These are phyloP conservation scores for Metarhizium robertsii DNA, from an alignment of 2,329 filamentous ascomycete species.

Conservation along the genomic window DNA sequence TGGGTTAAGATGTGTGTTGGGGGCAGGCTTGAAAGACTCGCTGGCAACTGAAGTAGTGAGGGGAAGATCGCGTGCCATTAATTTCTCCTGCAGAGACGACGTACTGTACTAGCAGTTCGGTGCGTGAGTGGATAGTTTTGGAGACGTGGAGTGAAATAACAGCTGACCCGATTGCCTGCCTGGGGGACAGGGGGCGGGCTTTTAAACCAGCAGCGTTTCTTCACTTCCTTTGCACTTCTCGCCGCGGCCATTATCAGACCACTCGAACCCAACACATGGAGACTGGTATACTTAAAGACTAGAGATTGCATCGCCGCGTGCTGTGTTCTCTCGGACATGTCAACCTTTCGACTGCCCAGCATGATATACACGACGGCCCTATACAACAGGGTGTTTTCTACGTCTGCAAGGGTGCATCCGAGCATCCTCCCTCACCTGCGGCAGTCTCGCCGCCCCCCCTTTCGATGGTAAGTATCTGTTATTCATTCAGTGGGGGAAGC, in stretches of 20 bases:
- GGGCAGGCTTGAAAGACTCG: no score
- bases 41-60: background rate
- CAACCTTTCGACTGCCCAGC: background rate
- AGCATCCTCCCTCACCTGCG: slow-evolving; percentile 22
- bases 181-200: no score
- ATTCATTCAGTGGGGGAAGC: background rate
- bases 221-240: no score
- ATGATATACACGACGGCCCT: background rate
- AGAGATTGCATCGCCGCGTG: no score
- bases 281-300: no score
- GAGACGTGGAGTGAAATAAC: background rate
- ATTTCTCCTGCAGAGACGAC: background rate
- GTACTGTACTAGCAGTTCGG: background rate
- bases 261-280: no score
- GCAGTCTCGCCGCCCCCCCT: slow-evolving; percentile 18
- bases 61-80: background rate
- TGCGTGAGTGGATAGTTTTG: background rate
- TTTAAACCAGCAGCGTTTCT: no score
- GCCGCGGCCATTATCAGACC: no score
- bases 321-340: background rate
- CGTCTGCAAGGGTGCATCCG: slow-evolving; percentile 23
- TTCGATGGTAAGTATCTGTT: slow-evolving; percentile 20
- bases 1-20: no score
- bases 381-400: slow-evolving; percentile 20
- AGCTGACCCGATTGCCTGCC: background rate